Percentiles rank a stretch among this genome's conserved stretches.
phyloP scores from a whole-genome alignment of 495 filamentous ascomycete genomes.

The Neurospora cerealis region DNA sequence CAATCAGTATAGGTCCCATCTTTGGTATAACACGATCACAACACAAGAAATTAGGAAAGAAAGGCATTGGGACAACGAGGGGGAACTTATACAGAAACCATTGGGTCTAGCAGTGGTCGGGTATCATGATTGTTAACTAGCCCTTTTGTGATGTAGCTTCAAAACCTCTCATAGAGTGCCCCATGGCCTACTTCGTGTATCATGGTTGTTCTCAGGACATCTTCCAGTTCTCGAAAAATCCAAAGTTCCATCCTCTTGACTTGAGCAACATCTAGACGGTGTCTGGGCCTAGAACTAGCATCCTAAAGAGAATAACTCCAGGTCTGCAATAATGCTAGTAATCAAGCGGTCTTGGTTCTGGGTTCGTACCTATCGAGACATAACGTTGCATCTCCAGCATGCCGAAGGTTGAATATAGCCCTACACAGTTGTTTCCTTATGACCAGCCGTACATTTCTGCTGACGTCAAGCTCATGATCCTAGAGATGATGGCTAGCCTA shows the following conservation, averaged over 20 bases:
- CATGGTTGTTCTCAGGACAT: not conserved
- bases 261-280: not conserved
- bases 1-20: not conserved
- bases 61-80: not conserved
- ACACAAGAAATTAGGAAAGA: not conserved
- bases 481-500: not conserved
- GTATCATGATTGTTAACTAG: not conserved
- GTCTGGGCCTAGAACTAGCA: not conserved
- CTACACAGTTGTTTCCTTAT: not conserved
- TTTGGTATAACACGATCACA: not conserved
- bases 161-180: too few species aligned
- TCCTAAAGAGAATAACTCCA: not conserved
- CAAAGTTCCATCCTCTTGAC: too few species aligned
- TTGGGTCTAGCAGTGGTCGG: not conserved
- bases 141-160: too few species aligned
- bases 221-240: not conserved
- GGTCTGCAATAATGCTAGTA: not conserved
- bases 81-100: too few species aligned
- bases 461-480: not conserved
- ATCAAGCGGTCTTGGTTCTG: not conserved
- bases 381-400: not conserved
- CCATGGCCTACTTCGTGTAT: too few species aligned
- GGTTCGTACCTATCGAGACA: not conserved
- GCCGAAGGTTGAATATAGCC: not conserved
- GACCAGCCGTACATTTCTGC: not conserved